phyloP scores from a whole-genome alignment of 495 filamentous ascomycete species.

The Neurospora sp. region DNA sequence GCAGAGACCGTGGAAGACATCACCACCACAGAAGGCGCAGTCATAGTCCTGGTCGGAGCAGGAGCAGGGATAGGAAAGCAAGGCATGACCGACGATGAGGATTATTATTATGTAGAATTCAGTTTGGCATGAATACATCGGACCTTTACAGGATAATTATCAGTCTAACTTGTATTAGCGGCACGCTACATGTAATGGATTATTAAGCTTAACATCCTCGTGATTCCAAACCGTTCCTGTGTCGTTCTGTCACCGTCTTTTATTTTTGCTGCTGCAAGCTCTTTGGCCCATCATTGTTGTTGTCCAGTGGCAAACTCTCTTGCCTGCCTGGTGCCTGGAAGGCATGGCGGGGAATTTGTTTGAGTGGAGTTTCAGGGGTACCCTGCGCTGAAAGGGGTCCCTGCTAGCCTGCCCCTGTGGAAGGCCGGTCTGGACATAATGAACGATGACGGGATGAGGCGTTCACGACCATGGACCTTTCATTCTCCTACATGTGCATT shows the following conservation, averaged over 20 bases:
- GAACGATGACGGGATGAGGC: neutral
- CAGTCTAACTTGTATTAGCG: neutral
- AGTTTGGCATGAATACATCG: neutral
- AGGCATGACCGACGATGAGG: neutral
- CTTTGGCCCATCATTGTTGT: neutral
- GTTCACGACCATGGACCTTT: neutral
- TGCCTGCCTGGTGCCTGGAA: neutral
- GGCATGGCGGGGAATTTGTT: neutral
- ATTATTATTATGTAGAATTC: neutral
- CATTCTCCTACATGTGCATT: neutral
- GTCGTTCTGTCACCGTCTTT: neutral
- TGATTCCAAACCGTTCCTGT: neutral
- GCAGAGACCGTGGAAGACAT: conserved; percentile 3
- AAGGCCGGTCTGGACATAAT: neutral
- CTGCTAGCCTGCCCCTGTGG: neutral
- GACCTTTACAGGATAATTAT: neutral
- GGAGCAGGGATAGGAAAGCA: conserved; percentile 11
- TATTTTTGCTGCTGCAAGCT: neutral
- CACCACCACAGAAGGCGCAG: conserved; percentile 4
- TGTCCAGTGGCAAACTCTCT: neutral
- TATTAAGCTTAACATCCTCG: neutral
- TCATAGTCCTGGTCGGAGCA: conserved; percentile 17
- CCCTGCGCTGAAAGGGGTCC: neutral
- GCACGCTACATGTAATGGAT: neutral
- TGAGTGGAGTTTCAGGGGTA: neutral